A percentile compares a stretch with the other conserved stretches of the same genome.
These are phyloP conservation scores for Sideroxylon spinosum DNA, from an alignment of 179 eudicot genomes.

Conservation along the genomic window DNA sequence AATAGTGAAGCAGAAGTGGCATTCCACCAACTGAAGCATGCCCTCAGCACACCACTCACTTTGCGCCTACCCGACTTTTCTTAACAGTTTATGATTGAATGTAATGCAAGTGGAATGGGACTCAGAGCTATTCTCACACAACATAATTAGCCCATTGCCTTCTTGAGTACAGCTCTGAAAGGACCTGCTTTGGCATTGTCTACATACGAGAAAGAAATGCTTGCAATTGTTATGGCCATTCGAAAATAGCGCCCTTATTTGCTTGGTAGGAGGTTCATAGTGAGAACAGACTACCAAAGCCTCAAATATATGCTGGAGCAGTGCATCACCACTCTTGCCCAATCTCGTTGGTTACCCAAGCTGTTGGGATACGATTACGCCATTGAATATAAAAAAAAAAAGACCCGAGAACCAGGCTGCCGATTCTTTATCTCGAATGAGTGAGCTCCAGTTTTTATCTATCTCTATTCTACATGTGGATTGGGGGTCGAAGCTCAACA, in stretches of 20 bases:
- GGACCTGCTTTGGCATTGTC: background rate
- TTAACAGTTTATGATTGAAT: constrained; percentile 11
- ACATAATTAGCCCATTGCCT: constrained; percentile 14
- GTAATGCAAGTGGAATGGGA: constrained; percentile 15
- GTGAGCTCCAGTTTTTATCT: background rate
- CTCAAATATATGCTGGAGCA: constrained; percentile 14
- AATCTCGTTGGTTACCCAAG: background rate
- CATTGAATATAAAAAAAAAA: background rate
- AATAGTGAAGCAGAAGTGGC: background rate
- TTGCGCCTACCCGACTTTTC: constrained; percentile 8
- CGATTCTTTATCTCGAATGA: background rate
- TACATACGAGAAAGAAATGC: constrained; percentile 18
- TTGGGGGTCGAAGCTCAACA: background rate
- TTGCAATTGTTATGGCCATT: constrained; percentile 1
- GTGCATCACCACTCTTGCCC: background rate
- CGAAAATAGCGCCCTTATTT: constrained; percentile 7
- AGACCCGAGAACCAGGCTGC: background rate
- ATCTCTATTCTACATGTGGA: background rate
- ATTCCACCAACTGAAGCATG: background rate
- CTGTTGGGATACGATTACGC: background rate
- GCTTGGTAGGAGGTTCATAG: background rate
- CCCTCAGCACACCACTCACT: background rate
- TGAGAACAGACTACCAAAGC: constrained; percentile 10
- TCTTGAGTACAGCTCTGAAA: constrained; percentile 15
- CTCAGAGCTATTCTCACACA: constrained; percentile 17